Evolutionary conservation across 2,329 filamentous ascomycete species (phyloP).

Genomic region (Penicillium sp.): DNA sequence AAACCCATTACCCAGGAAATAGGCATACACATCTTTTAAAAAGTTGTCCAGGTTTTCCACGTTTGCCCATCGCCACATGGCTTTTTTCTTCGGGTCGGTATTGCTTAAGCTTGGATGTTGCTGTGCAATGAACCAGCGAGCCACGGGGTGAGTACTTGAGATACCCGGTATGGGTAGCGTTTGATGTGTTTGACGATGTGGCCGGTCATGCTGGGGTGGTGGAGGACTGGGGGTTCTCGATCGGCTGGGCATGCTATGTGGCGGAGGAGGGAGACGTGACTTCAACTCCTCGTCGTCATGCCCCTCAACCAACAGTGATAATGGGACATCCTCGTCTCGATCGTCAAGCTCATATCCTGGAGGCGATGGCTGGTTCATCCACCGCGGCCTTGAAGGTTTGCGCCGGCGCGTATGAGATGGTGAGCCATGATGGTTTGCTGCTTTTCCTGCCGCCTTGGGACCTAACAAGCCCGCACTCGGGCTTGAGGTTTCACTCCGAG

Average conservation of each 20-base stretch:
- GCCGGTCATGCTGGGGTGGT: slow-evolving; percentile 44
- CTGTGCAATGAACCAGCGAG: slow-evolving; percentile 31
- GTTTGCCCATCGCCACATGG: slow-evolving; percentile 92
- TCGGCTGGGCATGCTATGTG: slow-evolving; percentile 27
- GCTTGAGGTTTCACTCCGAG: slow-evolving; percentile 50
- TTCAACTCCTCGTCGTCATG: slow-evolving; percentile 40
- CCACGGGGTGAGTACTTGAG: slow-evolving; percentile 21
- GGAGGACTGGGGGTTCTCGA: slow-evolving; percentile 32
- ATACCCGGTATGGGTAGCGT: slow-evolving; percentile 43
- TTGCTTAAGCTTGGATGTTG: slow-evolving; percentile 40
- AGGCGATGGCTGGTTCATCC: slow-evolving; percentile 31
- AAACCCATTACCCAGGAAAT: slow-evolving; percentile 79
- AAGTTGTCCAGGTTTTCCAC: slow-evolving; percentile 88
- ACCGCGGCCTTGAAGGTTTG: slow-evolving; percentile 34
- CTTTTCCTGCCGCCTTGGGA: slow-evolving; percentile 30
- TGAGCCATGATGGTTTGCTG: slow-evolving; percentile 15
- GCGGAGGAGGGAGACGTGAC: slow-evolving; percentile 42
- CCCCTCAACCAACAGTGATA: slow-evolving; percentile 62
- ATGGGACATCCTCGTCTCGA: slow-evolving; percentile 64
- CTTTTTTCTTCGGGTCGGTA: slow-evolving; percentile 69
- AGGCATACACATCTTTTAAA: slow-evolving; percentile 81
- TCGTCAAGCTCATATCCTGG: slow-evolving; percentile 48
- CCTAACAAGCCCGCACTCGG: slow-evolving; percentile 45
- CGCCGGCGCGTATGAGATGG: slow-evolving; percentile 26
- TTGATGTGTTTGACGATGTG: slow-evolving; percentile 54